Evolutionary conservation across 331 rosid genomes (phyloP).

Genomic region (Pyracantha coccinea): DNA sequence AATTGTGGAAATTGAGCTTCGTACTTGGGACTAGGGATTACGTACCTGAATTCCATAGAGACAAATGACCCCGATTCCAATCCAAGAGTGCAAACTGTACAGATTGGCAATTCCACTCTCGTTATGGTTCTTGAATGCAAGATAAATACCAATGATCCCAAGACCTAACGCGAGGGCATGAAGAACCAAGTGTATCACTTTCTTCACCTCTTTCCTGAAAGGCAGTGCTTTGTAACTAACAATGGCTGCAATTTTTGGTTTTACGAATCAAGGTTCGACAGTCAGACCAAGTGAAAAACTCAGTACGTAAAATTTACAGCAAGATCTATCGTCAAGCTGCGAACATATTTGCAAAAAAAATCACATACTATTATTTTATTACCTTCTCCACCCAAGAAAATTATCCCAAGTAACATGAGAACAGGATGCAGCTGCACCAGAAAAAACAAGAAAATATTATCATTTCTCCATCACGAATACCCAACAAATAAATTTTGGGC

Average conservation of each 20-base stretch:
- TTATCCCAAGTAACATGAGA: constrained; percentile 61
- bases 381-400: constrained; percentile 90
- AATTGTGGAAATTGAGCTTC: not conserved
- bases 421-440: constrained; percentile 69
- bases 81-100: constrained; percentile 91
- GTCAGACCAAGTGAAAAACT: not conserved
- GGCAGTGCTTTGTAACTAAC: constrained; percentile 69
- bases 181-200: constrained; percentile 60
- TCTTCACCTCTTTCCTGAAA: constrained; percentile 60
- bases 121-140: constrained; percentile 73
- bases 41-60: constrained; percentile 82
- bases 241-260: constrained; percentile 47
- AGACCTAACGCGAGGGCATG: constrained; percentile 58
- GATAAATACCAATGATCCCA: constrained; percentile 54
- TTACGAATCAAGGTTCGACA: not conserved
- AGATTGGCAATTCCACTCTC: constrained; percentile 70
- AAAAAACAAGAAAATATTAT: not conserved
- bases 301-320: not conserved
- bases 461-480: too few relatives aligned
- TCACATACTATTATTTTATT: not conserved
- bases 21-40: not conserved
- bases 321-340: not conserved
- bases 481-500: too few relatives aligned
- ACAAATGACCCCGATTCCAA: constrained; percentile 62
- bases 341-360: not conserved